Conservation (phyloP, 1,139 yeast species). For the Candida tetrigidarum region DNA sequence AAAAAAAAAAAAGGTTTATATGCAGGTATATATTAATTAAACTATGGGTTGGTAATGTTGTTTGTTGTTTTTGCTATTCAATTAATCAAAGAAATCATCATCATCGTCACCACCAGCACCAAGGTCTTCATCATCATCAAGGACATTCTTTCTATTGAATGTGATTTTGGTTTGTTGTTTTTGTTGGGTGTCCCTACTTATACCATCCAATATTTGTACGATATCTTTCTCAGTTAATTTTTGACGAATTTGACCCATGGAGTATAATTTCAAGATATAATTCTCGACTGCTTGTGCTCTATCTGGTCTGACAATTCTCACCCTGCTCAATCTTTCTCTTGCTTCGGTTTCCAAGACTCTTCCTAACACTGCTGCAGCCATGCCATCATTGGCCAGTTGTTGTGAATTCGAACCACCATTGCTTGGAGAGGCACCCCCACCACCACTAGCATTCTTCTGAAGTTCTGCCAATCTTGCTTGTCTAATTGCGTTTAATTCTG, state of each 20-base stretch:
- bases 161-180: constrained; percentile 64
- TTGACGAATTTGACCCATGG: constrained; percentile 74
- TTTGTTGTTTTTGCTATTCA: too few relatives aligned
- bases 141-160: constrained; percentile 29
- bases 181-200: constrained; percentile 77
- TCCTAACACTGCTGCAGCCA: constrained; percentile 51
- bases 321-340: constrained; percentile 85
- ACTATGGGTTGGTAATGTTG: too few relatives aligned
- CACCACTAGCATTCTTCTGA: constrained; percentile 56
- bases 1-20: constrained; percentile 4
- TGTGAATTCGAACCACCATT: constrained; percentile 31
- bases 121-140: constrained; percentile 23
- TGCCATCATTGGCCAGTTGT: constrained; percentile 30
- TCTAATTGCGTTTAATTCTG: constrained; percentile 85
- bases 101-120: constrained; percentile 28
- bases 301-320: constrained; percentile 88
- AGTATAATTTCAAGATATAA: constrained; percentile 72
- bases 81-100: constrained; percentile 37
- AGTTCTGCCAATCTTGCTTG: constrained; percentile 86
- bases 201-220: constrained; percentile 80
- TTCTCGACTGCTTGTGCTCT: constrained; percentile 91
- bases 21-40: constrained; percentile 5
- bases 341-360: constrained; percentile 83
- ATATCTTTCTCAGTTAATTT: constrained; percentile 80
- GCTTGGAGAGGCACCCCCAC: constrained; percentile 22